phyloP scores from a whole-genome alignment of 2,329 filamentous ascomycete species.

The Pseudopyrenochaeta lycopersici region DNA sequence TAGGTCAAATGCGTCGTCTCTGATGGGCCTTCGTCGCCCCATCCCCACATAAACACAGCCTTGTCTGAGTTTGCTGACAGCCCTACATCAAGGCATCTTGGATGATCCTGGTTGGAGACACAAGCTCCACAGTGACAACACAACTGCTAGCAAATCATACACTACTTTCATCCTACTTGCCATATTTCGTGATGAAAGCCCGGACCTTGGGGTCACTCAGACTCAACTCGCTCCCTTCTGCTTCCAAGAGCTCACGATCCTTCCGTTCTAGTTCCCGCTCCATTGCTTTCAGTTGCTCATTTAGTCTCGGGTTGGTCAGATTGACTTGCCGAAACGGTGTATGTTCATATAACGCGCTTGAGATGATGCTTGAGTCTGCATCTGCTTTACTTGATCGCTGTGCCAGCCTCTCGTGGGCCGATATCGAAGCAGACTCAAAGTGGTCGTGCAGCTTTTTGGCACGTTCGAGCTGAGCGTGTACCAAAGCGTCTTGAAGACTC shows the following conservation, averaged over 20 bases:
- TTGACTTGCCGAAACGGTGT: constrained; percentile 40
- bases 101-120: constrained; percentile 5
- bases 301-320: constrained; percentile 33
- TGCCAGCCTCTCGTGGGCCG: constrained; percentile 44
- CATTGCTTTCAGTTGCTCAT: constrained; percentile 45
- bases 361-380: constrained; percentile 45
- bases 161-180: constrained; percentile 16
- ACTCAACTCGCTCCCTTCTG: constrained; percentile 42
- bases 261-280: constrained; percentile 49
- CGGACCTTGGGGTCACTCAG: constrained; percentile 41
- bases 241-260: constrained; percentile 50
- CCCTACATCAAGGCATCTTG: neutral
- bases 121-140: constrained; percentile 10
- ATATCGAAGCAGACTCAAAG: constrained; percentile 39
- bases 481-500: constrained; percentile 37
- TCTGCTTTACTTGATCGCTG: constrained; percentile 50
- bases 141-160: neutral
- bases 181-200: constrained; percentile 45
- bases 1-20: too few relatives aligned
- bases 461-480: constrained; percentile 41
- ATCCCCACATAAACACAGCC: too few relatives aligned
- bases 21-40: too few relatives aligned
- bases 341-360: constrained; percentile 50
- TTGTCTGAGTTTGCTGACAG: neutral
- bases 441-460: constrained; percentile 47